Conservation (phyloP, 2,329 filamentous ascomycete species). For the Amesomyces nigricolor region DNA sequence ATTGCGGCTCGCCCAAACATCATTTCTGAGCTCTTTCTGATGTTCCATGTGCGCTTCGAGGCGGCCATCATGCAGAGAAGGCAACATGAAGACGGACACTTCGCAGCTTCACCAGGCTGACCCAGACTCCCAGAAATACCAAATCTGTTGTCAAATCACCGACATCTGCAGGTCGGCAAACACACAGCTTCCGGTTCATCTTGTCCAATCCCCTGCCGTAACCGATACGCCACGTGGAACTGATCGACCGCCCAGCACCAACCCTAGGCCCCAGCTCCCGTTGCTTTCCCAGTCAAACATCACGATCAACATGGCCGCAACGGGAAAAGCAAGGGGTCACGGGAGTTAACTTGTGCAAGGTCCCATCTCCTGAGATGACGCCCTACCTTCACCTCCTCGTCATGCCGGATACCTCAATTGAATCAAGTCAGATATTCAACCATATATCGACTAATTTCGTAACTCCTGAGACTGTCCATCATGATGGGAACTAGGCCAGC, state of each 20-base stretch:
- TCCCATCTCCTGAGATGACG: not conserved
- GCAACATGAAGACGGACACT: too few species aligned
- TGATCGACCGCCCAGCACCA: constrained; percentile 6
- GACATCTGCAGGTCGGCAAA: constrained; percentile 7
- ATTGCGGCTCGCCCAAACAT: too few species aligned
- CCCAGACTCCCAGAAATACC: not conserved
- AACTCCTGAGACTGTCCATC: not conserved
- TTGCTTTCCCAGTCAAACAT: constrained; percentile 7
- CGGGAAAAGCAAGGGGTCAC: not conserved
- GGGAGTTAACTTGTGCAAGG: not conserved
- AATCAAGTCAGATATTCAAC: not conserved
- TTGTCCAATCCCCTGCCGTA: constrained; percentile 1
- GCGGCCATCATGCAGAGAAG: too few species aligned
- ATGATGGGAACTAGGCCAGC: not conserved
- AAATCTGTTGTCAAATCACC: constrained; percentile 8
- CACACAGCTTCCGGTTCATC: constrained; percentile 5
- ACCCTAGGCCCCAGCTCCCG: not conserved
- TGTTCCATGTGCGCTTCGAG: too few species aligned
- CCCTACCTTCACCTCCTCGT: not conserved
- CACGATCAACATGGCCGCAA: constrained; percentile 13
- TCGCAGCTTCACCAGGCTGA: too few species aligned
- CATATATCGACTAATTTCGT: not conserved
- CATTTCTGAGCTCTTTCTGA: too few species aligned
- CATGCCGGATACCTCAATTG: not conserved
- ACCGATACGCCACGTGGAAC: constrained; percentile 5